Base-by-base conservation (phyloP, 345 rosid species). In the Bruguiera sexangula region DNA sequence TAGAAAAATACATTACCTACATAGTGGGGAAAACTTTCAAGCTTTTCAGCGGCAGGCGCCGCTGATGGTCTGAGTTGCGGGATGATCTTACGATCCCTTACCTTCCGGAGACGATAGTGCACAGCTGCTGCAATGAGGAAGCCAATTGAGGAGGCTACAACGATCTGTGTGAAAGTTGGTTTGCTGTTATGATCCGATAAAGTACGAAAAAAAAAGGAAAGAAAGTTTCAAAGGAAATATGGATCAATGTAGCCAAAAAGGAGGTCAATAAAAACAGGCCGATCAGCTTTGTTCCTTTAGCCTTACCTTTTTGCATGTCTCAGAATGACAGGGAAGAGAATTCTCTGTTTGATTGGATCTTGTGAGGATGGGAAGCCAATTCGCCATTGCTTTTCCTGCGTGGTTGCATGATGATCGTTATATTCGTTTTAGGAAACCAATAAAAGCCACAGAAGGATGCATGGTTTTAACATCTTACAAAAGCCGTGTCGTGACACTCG, bases 1-100 rank as follows among this genome's bases (percentile, higher is more conserved):
- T 30, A 32, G 2, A 29, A 6, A 57, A 21, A 13, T 9, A 29
- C 16, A 50, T 60, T 83, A 91, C 96, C 98, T 71, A 93, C 89
- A 69, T 85, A 93, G 69, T 88, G 83, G 26, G 94, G 78, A 83
- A 93, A 93, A 76, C 78, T 85, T 78, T 93, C 98, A 19, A 91
- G 80, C 71, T 80, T 82, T 27, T 81, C 82, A 27, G 78, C 76
- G 1, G 71, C 83, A 58, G 84, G 87, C 0, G 77, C 80, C 62
- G 80, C 82, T 2, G 82, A 69, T 13, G 73, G 60, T 67, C 70
- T 82, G 2, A 88, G 63, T 46, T 83, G 84, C 9, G 97, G 97
- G 56, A 86, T 79, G 77, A 86, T 83, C 80, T 82, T 93, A 37
- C 81, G 78, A 74, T 86, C 81, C 73, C 86, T 86, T 51, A 70